phyloP scores from a whole-genome alignment of 305 asterid species.

The Fraxinus dipetala region DNA sequence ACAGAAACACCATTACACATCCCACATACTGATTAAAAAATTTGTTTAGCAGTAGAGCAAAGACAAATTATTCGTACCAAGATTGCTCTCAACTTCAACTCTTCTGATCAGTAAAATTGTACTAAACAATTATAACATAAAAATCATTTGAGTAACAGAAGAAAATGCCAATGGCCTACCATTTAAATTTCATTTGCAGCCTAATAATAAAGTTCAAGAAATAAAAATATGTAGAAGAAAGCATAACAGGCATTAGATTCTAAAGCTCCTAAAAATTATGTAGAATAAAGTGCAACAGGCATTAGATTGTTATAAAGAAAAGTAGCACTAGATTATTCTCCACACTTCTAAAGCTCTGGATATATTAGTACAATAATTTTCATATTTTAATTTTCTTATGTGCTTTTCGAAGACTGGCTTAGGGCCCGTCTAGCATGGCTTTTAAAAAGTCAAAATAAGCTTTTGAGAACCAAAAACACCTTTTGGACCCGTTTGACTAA shows the following conservation, averaged over 20 bases:
- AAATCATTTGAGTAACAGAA: neutral
- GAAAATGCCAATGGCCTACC: neutral
- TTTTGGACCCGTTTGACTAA: no score
- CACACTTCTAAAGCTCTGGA: neutral
- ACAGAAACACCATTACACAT: neutral
- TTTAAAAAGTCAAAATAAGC: no score
- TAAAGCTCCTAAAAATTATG: no score
- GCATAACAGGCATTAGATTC: neutral
- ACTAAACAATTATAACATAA: neutral
- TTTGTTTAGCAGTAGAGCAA: neutral
- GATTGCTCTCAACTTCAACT: neutral
- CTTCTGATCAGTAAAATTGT: neutral
- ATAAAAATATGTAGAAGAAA: neutral
- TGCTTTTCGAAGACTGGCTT: no score
- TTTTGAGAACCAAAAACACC: no score
- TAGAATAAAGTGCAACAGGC: no score
- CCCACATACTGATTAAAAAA: neutral
- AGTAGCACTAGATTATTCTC: no score
- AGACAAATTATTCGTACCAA: neutral
- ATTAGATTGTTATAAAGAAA: no score
- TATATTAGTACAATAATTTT: neutral
- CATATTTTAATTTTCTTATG: no score
- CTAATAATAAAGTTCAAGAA: neutral
- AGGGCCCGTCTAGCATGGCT: no score
- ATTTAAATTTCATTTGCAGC: neutral